Conservation (phyloP, 1,284 basidiomycete genomes). For the Takashimella koratensis region DNA sequence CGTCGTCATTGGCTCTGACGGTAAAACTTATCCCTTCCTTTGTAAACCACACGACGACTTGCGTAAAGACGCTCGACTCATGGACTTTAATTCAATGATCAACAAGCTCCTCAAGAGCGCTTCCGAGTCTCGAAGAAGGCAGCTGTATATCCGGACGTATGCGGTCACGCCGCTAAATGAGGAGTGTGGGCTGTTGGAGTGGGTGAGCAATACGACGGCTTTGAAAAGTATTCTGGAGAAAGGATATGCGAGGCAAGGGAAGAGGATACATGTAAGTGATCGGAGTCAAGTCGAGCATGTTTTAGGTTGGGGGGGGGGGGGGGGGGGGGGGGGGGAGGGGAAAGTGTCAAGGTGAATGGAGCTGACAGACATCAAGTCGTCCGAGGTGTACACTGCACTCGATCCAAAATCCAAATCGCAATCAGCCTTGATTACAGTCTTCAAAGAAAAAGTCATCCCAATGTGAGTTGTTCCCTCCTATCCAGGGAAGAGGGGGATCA, state of each 20-base stretch:
- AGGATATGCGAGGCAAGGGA: constrained; percentile 64
- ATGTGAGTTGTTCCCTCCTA: constrained; percentile 51
- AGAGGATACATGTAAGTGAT: constrained; percentile 61
- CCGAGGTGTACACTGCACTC: constrained; percentile 58
- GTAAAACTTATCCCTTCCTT: constrained; percentile 82
- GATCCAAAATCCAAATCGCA: constrained; percentile 54
- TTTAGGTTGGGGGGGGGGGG: neutral
- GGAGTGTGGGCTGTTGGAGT: constrained; percentile 96
- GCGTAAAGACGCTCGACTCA: constrained; percentile 92
- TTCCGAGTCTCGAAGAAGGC: constrained; percentile 83
- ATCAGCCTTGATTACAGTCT: constrained; percentile 59
- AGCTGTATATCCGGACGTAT: constrained; percentile 89
- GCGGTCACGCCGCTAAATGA: constrained; percentile 96
- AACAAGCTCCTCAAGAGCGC: constrained; percentile 94
- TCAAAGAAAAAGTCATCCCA: constrained; percentile 60
- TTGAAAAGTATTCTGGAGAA: constrained; percentile 74
- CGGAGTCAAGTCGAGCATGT: too few species aligned
- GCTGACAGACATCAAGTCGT: neutral
- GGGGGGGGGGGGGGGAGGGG: neutral
- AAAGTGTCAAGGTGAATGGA: neutral
- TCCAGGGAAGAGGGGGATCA: neutral
- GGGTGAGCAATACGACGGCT: constrained; percentile 92
- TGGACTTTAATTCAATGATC: constrained; percentile 98
- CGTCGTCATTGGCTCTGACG: constrained; percentile 77
- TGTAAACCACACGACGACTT: constrained; percentile 98